phyloP scores from a whole-genome alignment of 805 yeast species.

The Starmerella apis region DNA sequence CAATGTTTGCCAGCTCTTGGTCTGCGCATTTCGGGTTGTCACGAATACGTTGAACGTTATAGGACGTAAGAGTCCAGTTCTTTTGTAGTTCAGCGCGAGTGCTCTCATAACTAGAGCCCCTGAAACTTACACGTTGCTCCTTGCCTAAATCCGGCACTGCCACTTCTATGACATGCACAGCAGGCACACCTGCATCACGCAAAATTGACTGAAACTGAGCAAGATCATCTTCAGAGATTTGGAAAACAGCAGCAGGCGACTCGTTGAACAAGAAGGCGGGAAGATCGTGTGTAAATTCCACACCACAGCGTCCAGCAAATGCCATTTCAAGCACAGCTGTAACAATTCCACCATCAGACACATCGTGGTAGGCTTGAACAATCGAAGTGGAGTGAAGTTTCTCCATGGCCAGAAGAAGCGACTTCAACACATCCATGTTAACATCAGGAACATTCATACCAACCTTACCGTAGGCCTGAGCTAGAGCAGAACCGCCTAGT shows the following conservation, averaged over 20 bases:
- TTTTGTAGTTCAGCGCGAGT: conserved; percentile 67
- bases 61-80: conserved; percentile 79
- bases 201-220: conserved; percentile 48
- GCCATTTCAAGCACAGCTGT: conserved; percentile 89
- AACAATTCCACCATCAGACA: conserved; percentile 92
- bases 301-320: conserved; percentile 85
- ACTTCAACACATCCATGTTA: conserved; percentile 50
- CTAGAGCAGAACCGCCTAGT: conserved; percentile 88
- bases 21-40: conserved; percentile 88
- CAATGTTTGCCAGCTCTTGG: conserved; percentile 66
- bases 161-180: conserved; percentile 46
- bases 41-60: conserved; percentile 78
- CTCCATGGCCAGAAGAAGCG: conserved; percentile 57
- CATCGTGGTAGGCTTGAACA: conserved; percentile 85
- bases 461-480: conserved; percentile 83
- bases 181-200: conserved; percentile 47
- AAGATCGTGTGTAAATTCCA: conserved; percentile 42
- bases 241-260: conserved; percentile 95
- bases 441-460: conserved; percentile 81
- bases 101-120: conserved; percentile 35
- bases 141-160: conserved; percentile 47
- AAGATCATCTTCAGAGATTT: conserved; percentile 44
- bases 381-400: conserved; percentile 54
- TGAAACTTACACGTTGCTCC: conserved; percentile 44
- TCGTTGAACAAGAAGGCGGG: conserved; percentile 68